Conservation (phyloP, 1,284 basidiomycete genomes). For the Trichosporon sp. region DNA sequence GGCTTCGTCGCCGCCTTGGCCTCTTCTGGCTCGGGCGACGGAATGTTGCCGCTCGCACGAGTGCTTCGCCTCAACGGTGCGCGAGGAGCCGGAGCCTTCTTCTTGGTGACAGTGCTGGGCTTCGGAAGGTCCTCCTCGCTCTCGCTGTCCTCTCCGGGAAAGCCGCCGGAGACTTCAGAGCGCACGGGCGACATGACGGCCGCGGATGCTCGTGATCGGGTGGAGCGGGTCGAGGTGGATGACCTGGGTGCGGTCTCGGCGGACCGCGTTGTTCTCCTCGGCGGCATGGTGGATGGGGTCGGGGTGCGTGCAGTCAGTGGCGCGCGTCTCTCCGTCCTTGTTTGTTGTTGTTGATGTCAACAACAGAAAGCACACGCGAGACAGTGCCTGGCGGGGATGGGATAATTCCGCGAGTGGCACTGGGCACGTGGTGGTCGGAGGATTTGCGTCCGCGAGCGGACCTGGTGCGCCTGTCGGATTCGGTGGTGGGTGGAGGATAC, state of each 20-base stretch:
- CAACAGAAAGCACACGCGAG: conserved; percentile 6
- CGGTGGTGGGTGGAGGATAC: not conserved
- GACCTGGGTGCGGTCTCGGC: not conserved
- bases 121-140: conserved; percentile 8
- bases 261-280: conserved; percentile 13
- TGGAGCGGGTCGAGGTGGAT: not conserved
- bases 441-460: not conserved
- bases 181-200: not conserved
- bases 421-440: not conserved
- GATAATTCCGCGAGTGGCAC: not conserved
- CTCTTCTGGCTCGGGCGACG: not conserved
- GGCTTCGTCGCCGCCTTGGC: not conserved
- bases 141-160: conserved; percentile 6
- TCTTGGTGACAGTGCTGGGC: not conserved
- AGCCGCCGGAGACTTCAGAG: not conserved
- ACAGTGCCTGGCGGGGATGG: not conserved
- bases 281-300: conserved; percentile 15
- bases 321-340: not conserved
- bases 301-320: not conserved
- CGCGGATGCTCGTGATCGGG: not conserved
- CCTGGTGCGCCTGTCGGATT: not conserved
- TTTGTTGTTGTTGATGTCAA: not conserved
- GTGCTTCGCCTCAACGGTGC: not conserved
- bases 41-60: not conserved
- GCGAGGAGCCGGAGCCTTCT: conserved; percentile 1